phyloP scores from a whole-genome alignment of 768 basidiomycete genomes.

The Fistulinella prunicolor region DNA sequence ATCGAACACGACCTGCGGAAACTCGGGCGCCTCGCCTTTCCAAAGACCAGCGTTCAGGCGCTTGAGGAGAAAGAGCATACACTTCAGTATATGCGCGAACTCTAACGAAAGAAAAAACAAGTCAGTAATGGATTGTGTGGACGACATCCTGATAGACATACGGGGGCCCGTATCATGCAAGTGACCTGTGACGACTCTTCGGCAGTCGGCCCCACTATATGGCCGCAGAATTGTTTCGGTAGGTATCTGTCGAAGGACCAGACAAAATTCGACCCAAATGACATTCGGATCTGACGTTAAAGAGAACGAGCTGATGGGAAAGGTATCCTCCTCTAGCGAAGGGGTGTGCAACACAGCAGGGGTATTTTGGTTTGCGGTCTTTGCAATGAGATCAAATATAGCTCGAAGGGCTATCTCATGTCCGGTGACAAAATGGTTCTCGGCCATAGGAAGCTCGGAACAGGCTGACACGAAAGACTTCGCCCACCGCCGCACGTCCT shows the following conservation, averaged over 20 bases:
- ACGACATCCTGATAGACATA: conserved; percentile 38
- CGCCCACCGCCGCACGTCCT: conserved; percentile 60
- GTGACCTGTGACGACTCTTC: conserved; percentile 58
- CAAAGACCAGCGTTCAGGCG: conserved; percentile 59
- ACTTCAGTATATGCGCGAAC: conserved; percentile 55
- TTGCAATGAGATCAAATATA: conserved; percentile 30
- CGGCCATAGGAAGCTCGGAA: conserved; percentile 43
- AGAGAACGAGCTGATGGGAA: conserved; percentile 11
- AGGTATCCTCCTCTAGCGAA: conserved; percentile 4
- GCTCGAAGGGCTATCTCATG: conserved; percentile 47
- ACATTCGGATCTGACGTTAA: conserved; percentile 40
- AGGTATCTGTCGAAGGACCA: conserved; percentile 55
- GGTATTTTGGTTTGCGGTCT: conserved; percentile 4
- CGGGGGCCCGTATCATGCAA: conserved; percentile 57
- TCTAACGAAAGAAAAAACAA: conserved; percentile 41
- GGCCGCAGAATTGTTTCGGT: conserved; percentile 36
- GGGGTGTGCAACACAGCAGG: not conserved
- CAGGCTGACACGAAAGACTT: conserved; percentile 41
- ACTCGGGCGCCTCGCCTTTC: conserved; percentile 67
- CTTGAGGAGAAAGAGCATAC: conserved; percentile 57
- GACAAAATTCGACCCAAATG: conserved; percentile 51
- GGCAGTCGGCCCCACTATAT: conserved; percentile 40
- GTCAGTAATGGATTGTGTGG: conserved; percentile 1
- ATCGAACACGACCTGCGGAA: conserved; percentile 77
- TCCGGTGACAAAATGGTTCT: conserved; percentile 44